Evolutionary conservation across 2,329 filamentous ascomycete genomes (phyloP), one percentile per base, ranked within the genome.

Genomic region (Paraconiothyrium brasiliense): DNA sequence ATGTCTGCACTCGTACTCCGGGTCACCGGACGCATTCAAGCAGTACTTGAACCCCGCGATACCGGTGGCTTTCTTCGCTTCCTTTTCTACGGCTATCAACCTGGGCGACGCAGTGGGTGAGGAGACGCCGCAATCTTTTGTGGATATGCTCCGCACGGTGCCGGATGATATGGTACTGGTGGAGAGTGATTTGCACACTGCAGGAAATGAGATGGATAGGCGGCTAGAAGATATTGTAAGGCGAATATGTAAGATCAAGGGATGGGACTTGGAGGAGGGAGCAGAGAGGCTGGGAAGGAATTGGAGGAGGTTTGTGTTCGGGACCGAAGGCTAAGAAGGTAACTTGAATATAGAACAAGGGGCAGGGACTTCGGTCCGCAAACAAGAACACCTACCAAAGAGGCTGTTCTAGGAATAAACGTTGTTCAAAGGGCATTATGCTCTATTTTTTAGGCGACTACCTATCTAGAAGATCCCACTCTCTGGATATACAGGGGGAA

Each of bases 1-100:
- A 74, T 99, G 95, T 74, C 87, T 99, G 61, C 95, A 99, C 78
- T 97, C 94, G 0, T 99, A 93, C 78, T 96, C 92, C 51, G 94
- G 93, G 0, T 86, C 90, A 6, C 83, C 95, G 59, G 85, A 90
- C 35, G 50, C 37, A 2, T 80, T 97, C 41, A 89, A 86, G 66
- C 93, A 93, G 76, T 98, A 97, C 72, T 80, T 93, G 51, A 85
- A 91, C 65, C 86, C 87, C 1, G 83, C 86, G 0, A 87, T 95
- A 9, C 94, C 94, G 0, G 88, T 89, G 0, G 84, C 88, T 16
- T 85, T 98, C 22, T 99, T 89, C 78, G 94, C 97, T 70, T 97
- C 93, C 1, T 96, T 98, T 74, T 97, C 93, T 1, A 85, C 85
- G 0, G 89, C 88, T 6, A 91, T 99, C 70, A 99, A 98, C 73